phyloP scores from a whole-genome alignment of 148 eudicot species.

The Vaccinium myrtillus region DNA sequence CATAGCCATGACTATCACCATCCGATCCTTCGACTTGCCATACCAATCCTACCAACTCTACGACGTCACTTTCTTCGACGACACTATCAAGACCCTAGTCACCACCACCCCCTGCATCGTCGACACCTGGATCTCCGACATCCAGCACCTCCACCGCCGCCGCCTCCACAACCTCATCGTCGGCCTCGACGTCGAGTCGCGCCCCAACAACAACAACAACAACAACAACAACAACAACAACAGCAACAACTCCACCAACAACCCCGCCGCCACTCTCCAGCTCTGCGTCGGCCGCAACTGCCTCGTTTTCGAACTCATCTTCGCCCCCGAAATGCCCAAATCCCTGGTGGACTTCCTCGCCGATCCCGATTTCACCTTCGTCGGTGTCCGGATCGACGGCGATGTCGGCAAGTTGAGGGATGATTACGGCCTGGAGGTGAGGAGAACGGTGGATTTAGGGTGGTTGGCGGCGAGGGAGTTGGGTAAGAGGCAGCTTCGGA shows the following conservation, averaged over 20 bases:
- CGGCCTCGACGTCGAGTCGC: slow-evolving; percentile 26
- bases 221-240: not conserved
- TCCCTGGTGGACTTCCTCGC: slow-evolving; percentile 7
- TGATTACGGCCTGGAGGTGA: not conserved
- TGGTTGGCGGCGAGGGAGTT: not conserved
- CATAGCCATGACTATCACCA: not conserved
- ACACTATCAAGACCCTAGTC: slow-evolving; percentile 18
- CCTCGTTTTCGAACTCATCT: slow-evolving; percentile 19
- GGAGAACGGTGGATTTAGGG: slow-evolving; percentile 9
- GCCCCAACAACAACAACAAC: not conserved
- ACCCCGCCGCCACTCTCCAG: slow-evolving; percentile 14
- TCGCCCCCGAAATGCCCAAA: slow-evolving; percentile 10
- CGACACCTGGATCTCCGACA: slow-evolving; percentile 24
- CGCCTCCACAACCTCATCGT: slow-evolving; percentile 8
- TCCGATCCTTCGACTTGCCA: not conserved
- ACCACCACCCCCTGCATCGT: slow-evolving; percentile 19
- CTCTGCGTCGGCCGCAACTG: slow-evolving; percentile 22
- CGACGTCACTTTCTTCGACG: slow-evolving; percentile 13
- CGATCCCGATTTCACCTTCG: not conserved
- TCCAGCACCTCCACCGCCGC: slow-evolving; percentile 2
- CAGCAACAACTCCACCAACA: not conserved
- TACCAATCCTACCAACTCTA: slow-evolving; percentile 10
- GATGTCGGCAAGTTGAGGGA: not conserved
- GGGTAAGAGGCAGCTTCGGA: not conserved
- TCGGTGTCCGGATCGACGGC: slow-evolving; percentile 8